Conservation (phyloP, 805 yeast species). For the Wickerhamiella sorbophila region DNA sequence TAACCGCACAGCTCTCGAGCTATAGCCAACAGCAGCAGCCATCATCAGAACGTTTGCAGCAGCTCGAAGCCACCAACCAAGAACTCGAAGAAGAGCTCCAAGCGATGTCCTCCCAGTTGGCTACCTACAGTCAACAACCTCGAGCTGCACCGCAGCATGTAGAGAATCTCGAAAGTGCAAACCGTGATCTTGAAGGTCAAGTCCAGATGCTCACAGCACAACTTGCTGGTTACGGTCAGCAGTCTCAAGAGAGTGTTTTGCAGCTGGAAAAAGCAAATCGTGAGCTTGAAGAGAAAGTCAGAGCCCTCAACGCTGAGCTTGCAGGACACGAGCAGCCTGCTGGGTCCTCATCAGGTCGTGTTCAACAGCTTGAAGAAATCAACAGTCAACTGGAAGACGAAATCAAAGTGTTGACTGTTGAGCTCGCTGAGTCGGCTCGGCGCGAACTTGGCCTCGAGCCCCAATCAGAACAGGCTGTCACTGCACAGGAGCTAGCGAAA, state of each 20-base stretch:
- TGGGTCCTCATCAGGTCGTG: background rate
- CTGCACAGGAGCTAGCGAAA: constrained; percentile 16
- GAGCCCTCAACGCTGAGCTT: background rate
- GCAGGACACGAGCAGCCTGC: background rate
- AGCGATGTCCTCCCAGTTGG: constrained; percentile 25
- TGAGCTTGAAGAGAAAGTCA: background rate
- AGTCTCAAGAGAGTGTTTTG: no score
- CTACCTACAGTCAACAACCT: constrained; percentile 23
- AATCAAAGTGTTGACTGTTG: constrained; percentile 24
- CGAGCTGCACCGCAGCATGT: background rate
- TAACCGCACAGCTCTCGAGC: no score
- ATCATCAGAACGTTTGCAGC: background rate
- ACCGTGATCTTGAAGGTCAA: background rate
- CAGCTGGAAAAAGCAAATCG: background rate
- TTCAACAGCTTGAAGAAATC: constrained; percentile 9
- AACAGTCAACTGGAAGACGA: constrained; percentile 22
- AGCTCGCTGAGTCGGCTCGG: constrained; percentile 26
- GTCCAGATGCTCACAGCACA: background rate
- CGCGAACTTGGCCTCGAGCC: constrained; percentile 23
- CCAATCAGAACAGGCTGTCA: background rate
- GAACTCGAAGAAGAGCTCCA: constrained; percentile 23
- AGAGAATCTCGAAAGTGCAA: background rate
- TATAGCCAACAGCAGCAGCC: no score
- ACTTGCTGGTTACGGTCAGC: background rate
- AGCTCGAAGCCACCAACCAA: constrained; percentile 14